Percentiles rank a stretch among this genome's conserved stretches.
Evolutionary conservation across 371 early-diverging fungal species (phyloP).

Genomic region (Mortierella sp.): DNA sequence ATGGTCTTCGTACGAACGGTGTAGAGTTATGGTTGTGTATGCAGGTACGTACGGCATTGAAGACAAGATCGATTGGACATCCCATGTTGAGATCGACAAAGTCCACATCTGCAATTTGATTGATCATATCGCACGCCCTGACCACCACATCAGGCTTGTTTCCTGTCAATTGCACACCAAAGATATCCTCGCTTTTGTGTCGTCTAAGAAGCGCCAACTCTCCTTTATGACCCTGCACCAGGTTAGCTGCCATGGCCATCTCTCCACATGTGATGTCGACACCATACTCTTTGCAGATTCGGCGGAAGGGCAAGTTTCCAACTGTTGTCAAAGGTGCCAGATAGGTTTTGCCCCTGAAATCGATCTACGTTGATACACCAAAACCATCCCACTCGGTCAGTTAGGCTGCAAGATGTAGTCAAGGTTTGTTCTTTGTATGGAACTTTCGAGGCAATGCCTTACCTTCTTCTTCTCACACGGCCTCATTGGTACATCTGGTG

Average conservation of each 20-base stretch:
- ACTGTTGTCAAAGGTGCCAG: constrained; percentile 97
- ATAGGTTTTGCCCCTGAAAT: constrained; percentile 91
- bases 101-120: constrained; percentile 78
- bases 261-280: constrained; percentile 98
- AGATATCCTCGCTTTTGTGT: constrained; percentile 90
- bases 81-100: constrained; percentile 97
- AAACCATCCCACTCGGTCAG: too few species aligned
- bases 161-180: constrained; percentile 92
- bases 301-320: constrained; percentile 97
- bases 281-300: constrained; percentile 92
- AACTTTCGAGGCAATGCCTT: neutral
- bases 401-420: too few species aligned
- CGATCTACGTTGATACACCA: constrained; percentile 57
- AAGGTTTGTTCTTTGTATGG: too few species aligned
- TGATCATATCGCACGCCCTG: constrained; percentile 77
- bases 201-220: constrained; percentile 93
- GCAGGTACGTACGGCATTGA: constrained; percentile 59
- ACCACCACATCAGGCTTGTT: constrained; percentile 72
- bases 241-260: constrained; percentile 88
- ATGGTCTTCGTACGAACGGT: too few species aligned
- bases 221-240: constrained; percentile 77
- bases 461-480: constrained; percentile 53
- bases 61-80: constrained; percentile 94
- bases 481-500: constrained; percentile 49
- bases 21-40: neutral